Evolutionary conservation across 106 monocot species (phyloP), one percentile per base, ranked within the genome.

Genomic region (Xerophyta viscosa): DNA sequence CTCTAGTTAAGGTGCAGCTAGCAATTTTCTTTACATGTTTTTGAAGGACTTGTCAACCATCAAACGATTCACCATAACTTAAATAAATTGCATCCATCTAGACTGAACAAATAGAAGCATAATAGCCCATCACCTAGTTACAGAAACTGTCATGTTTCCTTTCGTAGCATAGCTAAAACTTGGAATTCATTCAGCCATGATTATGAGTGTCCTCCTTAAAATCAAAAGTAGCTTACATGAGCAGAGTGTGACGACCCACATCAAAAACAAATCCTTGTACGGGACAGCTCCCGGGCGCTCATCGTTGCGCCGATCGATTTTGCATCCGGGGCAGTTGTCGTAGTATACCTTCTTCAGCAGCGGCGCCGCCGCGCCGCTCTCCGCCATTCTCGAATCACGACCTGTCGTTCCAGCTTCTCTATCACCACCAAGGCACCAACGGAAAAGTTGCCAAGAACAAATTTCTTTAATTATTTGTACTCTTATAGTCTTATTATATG

Each of bases 321-420:
- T 66, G 42, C 74, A 80, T 3, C 74, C 74, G 0, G 74, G 74
- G 47, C 80, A 80, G 4, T 58, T 44, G 14, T 80, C 71, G 23
- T 58, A 26, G 58, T 81, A 71, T 53, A 75, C 62, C 66, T 71
- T 75, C 50, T 67, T 37, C 54, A 55, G n/a, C 66, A 69, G 24
- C 9, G 67, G 61, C 31, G 22, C 3, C 17, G 19, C 17, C 31
- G 22, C 3, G 11, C 13, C 17, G 9, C 25, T 31, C 29, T 10
- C 65, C 29, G 64, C 65, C 33, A 59, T 64, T 25, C 4, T 27
- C 12, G 8, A 36, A 5, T 36, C 11, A 5, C 5, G 11, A 6
- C 33, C 11, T 11, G 5, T 36, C 11, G 7, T 36, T 36, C 11
- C 11, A 6, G 7, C 11, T 36, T 36, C 33, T 6, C 33, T 15